phyloP scores from a whole-genome alignment of 2,329 filamentous ascomycete genomes.

The Aspergillus latus region DNA sequence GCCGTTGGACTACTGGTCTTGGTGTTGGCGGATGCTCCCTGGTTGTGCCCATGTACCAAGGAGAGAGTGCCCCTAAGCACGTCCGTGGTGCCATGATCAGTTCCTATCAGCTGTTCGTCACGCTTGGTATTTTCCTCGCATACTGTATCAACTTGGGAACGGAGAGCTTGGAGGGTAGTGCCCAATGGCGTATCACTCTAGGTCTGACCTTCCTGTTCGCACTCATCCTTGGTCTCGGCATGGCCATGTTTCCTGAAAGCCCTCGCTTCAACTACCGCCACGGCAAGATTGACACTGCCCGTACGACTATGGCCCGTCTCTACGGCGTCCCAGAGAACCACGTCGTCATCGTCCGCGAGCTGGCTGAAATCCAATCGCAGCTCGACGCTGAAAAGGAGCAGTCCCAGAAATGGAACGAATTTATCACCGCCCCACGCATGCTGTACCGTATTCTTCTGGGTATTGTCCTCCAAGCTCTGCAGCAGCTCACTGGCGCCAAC shows the following conservation, averaged over 20 bases:
- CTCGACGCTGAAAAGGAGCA: constrained; percentile 53
- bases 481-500: constrained; percentile 49
- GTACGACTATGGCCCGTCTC: constrained; percentile 53
- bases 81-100: constrained; percentile 49
- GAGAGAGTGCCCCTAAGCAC: constrained; percentile 47
- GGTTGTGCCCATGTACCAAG: constrained; percentile 49
- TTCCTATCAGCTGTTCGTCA: constrained; percentile 51
- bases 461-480: constrained; percentile 44
- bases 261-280: constrained; percentile 60
- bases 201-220: constrained; percentile 60
- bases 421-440: constrained; percentile 49
- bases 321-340: constrained; percentile 58
- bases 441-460: constrained; percentile 45
- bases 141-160: constrained; percentile 50
- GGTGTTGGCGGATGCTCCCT: constrained; percentile 48
- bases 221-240: constrained; percentile 55
- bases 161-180: constrained; percentile 40
- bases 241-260: constrained; percentile 57
- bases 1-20: constrained; percentile 46
- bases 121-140: constrained; percentile 48
- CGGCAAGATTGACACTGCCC: constrained; percentile 53
- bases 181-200: constrained; percentile 53
- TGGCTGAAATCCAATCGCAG: constrained; percentile 58
- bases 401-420: constrained; percentile 38
- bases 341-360: constrained; percentile 53